Evolutionary conservation across 305 asterid species (phyloP), one percentile per base, ranked within the genome.

Genomic region (Caryopteris hybrid): DNA sequence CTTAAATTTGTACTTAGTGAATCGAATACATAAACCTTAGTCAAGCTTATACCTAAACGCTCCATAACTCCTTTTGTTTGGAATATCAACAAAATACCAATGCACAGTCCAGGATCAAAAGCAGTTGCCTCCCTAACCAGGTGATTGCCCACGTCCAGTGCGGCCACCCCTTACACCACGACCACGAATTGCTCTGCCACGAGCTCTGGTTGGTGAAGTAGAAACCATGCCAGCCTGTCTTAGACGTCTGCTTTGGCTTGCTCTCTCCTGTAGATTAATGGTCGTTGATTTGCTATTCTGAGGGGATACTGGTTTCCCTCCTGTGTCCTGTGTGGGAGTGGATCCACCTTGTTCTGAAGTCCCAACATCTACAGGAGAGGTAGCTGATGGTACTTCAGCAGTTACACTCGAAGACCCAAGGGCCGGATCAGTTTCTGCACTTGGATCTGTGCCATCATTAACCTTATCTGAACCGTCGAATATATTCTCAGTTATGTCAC

Each of bases 201-300:
- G 96, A 36, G 71, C 93, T 73, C 98, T 82, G 74, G 68, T 11
- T 3, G 84, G 74, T 7, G 84, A 12, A 47, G 96, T 29, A 51
- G 88, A 2, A 38, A n/a, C 42, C 78, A 77, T 57, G 53, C 81
- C 90, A 66, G 86, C 85, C 71, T 75, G 91, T 70, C 97, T 83
- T 4, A 77, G 47, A 9, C 46, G 46, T 16, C 88, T 84, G 72
- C 88, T 81, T 58, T 77, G 79, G 74, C 78, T 87, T 18, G 95
- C 96, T 71, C 97, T 78, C 82, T 86, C 87, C 25, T 36, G 50
- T 66, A 92, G 79, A 84, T 86, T 89, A 52, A 94, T 89, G 31
- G 95, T 89, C 8, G 82, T 86, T 13, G 88, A 77, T 68, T 78
- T 64, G 63, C 83, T 78, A 74, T 70, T 81, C 60, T 61, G 55